A percentile compares a stretch with the other conserved stretches of the same genome.
Evolutionary conservation across 441 rosid genomes (phyloP).

Genomic region (Daphne laureola): DNA sequence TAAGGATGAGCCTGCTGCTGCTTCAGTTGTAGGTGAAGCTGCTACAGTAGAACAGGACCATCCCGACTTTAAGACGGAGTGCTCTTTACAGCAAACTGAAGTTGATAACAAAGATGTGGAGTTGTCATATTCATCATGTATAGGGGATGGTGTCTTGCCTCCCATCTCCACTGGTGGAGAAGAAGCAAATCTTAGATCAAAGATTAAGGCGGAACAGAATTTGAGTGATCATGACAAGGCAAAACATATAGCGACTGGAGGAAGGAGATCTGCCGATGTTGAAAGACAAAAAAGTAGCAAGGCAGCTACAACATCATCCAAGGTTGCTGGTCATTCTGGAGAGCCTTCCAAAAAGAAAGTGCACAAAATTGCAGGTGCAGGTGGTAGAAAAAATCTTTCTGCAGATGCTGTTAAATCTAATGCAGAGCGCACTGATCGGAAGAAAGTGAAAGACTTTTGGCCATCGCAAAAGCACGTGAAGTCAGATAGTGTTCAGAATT

Average conservation of each 20-base stretch:
- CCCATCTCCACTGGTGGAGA: slow-evolving; percentile 35
- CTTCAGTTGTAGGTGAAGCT: slow-evolving; percentile 27
- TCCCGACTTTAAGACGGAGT: slow-evolving; percentile 29
- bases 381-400: slow-evolving; percentile 20
- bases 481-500: slow-evolving; percentile 29
- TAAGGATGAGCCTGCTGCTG: slow-evolving; percentile 24
- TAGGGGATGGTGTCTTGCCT: slow-evolving; percentile 27
- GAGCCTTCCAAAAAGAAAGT: slow-evolving; percentile 34
- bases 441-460: slow-evolving; percentile 26
- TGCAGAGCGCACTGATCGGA: slow-evolving; percentile 22
- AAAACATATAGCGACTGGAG: slow-evolving; percentile 31
- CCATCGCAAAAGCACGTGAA: slow-evolving; percentile 27
- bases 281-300: slow-evolving; percentile 24
- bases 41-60: slow-evolving; percentile 28
- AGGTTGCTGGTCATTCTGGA: slow-evolving; percentile 31
- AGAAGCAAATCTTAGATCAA: slow-evolving; percentile 29
- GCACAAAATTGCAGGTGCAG: slow-evolving; percentile 20
- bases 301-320: slow-evolving; percentile 18
- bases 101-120: slow-evolving; percentile 42
- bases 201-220: slow-evolving; percentile 26
- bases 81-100: slow-evolving; percentile 28
- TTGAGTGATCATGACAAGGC: slow-evolving; percentile 32
- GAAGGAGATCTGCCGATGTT: slow-evolving; percentile 24
- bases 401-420: slow-evolving; percentile 21
- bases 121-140: slow-evolving; percentile 32